Conservation (phyloP, 441 rosid genomes). For the Kokia cookei region DNA sequence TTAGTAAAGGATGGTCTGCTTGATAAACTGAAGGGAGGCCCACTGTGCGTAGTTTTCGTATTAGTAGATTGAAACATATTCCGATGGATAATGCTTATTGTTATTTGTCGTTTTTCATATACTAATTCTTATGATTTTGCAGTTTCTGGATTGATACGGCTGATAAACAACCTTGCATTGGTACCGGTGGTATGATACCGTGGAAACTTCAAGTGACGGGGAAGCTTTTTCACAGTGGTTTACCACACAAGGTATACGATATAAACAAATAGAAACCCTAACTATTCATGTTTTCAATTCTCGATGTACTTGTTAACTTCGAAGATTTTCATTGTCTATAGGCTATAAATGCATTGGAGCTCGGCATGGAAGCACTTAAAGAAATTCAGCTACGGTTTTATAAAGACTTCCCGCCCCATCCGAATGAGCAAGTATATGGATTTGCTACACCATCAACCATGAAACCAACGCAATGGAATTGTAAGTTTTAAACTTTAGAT, state of each 20-base stretch:
- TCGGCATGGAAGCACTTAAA: constrained; percentile 81
- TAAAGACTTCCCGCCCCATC: constrained; percentile 81
- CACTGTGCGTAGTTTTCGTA: constrained; percentile 48
- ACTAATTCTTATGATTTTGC: constrained; percentile 12
- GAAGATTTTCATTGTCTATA: constrained; percentile 21
- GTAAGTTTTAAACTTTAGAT: constrained; percentile 34
- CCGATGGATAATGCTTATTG: neutral
- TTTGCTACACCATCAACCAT: constrained; percentile 95
- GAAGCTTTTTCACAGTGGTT: constrained; percentile 93
- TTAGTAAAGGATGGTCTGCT: constrained; percentile 73
- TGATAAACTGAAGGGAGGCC: constrained; percentile 82
- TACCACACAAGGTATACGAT: constrained; percentile 76
- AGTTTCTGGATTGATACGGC: constrained; percentile 98
- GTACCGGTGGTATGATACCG: constrained; percentile 95
- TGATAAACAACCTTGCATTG: constrained; percentile 96
- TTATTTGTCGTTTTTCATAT: neutral
- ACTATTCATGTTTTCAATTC: neutral
- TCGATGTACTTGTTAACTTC: neutral
- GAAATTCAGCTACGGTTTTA: constrained; percentile 77
- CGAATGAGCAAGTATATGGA: constrained; percentile 65
- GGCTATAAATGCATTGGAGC: constrained; percentile 91
- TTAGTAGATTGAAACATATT: neutral
- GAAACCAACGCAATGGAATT: constrained; percentile 97
- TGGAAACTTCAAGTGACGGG: constrained; percentile 91
- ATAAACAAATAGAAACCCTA: neutral